Percentiles rank a stretch among this genome's conserved stretches.
Evolutionary conservation across 2,329 filamentous ascomycete species (phyloP).

Genomic region (Talaromyces sp.): DNA sequence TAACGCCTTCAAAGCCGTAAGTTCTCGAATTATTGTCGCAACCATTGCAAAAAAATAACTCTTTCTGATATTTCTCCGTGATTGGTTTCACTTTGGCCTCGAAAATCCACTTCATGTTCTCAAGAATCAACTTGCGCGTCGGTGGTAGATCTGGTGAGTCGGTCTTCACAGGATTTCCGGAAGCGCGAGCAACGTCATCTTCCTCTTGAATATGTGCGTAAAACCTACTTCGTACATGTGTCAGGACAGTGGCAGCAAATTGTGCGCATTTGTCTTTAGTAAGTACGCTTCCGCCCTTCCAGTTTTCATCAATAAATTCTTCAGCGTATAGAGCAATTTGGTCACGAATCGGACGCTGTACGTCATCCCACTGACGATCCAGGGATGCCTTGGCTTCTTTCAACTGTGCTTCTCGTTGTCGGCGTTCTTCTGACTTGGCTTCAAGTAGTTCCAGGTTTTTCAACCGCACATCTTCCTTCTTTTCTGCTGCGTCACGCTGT

Average conservation of each 20-base stretch:
- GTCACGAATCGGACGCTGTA: constrained; percentile 62
- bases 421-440: constrained; percentile 43
- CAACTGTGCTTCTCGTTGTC: constrained; percentile 43
- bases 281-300: constrained; percentile 60
- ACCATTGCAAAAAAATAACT: constrained; percentile 69
- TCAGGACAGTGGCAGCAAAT: constrained; percentile 67
- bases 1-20: constrained; percentile 71
- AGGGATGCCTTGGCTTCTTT: constrained; percentile 54
- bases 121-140: constrained; percentile 62
- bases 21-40: constrained; percentile 61
- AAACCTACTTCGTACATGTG: constrained; percentile 63
- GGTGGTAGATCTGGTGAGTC: constrained; percentile 52
- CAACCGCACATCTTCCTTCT: constrained; percentile 47
- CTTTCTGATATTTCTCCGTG: constrained; percentile 61
- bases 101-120: constrained; percentile 84
- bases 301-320: constrained; percentile 61
- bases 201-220: constrained; percentile 56
- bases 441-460: constrained; percentile 41
- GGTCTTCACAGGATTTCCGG: constrained; percentile 39
- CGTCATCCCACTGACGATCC: constrained; percentile 66
- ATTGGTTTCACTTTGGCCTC: constrained; percentile 68
- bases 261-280: constrained; percentile 58
- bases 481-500: constrained; percentile 62
- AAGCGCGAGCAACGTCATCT: constrained; percentile 42
- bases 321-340: constrained; percentile 63